A percentile compares a stretch with the other conserved stretches of the same genome.
Conservation (phyloP, 179 eudicot genomes). For the Carnegiea gigantea region DNA sequence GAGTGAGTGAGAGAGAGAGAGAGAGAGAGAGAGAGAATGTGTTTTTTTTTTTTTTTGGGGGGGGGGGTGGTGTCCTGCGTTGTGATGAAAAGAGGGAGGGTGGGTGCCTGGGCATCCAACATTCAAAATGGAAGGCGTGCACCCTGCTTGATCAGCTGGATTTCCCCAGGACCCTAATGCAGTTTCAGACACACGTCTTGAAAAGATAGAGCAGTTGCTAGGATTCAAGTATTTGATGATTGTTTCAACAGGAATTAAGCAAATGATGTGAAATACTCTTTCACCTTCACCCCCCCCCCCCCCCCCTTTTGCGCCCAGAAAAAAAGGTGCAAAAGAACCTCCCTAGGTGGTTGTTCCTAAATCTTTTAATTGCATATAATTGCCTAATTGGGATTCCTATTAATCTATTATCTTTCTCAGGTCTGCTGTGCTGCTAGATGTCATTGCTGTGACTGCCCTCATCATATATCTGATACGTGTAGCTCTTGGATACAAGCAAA, state of each 20-base stretch:
- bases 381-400: not conserved
- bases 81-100: too few relatives aligned
- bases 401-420: constrained; percentile 33
- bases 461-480: constrained; percentile 67
- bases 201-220: not conserved
- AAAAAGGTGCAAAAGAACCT: not conserved
- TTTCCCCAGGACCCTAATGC: not conserved
- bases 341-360: not conserved
- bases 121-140: too few relatives aligned
- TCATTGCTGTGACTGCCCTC: constrained; percentile 72
- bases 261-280: not conserved
- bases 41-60: too few relatives aligned
- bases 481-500: constrained; percentile 94
- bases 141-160: not conserved
- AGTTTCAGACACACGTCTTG: not conserved
- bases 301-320: too few relatives aligned
- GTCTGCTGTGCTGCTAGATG: constrained; percentile 76
- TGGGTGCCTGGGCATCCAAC: too few relatives aligned
- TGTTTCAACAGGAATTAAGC: not conserved
- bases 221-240: not conserved
- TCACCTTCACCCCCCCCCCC: not conserved
- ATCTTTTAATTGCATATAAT: not conserved
- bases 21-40: too few relatives aligned
- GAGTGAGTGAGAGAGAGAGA: too few relatives aligned
- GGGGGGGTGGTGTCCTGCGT: too few relatives aligned